Base-by-base conservation (phyloP, 768 basidiomycete genomes). In the Leucosporidium scottii region DNA sequence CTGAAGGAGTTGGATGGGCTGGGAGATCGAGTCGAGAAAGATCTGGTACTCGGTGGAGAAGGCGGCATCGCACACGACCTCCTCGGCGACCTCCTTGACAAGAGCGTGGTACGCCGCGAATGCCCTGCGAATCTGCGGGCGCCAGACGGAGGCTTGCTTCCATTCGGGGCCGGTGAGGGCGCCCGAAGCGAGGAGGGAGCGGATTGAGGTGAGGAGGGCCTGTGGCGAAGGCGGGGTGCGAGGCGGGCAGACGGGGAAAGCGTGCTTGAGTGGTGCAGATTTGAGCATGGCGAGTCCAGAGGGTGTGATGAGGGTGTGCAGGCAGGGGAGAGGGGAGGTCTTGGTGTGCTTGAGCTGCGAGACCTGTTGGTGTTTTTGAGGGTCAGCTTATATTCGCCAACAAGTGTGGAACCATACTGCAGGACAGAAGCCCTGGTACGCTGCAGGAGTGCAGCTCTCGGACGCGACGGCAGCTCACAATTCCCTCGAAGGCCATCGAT, bases 1-100 rank as follows among this genome's bases (percentile, higher is more conserved):
- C n/a, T 68, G 65, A 15, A 72, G 59, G 21, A 72, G 65, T 44
- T 68, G 67, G 27, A 72, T n/a, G 3, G 71, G 71, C 55, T 66
- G 67, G n/a, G 61, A 60, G 55, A 72, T 68, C 54, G 59, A 55
- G 20, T 72, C 71, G 67, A 72, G 71, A 44, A 72, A 72, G 64
- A 68, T 65, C 58, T 50, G 55, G 59, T 65, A 72, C 55, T 72
- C 71, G 23, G 55, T n/a, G 18, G 71, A 49, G 59, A 72, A 72
- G 2, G 34, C 6, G 7, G 66, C 56, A 4, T 39, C 64, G 9
- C 51, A 53, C 25, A 72, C 71, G 59, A 72, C 13, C 28, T 68
- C 67, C 54, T 72, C 71, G 47, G 71, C 71, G 27, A 68, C 51
- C 8, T 64, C 49, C n/a, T 62, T 59, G 20, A 72, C 58, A 21